Base-by-base conservation (phyloP, 2,329 filamentous ascomycete species). In the Pyrenophora teres region DNA sequence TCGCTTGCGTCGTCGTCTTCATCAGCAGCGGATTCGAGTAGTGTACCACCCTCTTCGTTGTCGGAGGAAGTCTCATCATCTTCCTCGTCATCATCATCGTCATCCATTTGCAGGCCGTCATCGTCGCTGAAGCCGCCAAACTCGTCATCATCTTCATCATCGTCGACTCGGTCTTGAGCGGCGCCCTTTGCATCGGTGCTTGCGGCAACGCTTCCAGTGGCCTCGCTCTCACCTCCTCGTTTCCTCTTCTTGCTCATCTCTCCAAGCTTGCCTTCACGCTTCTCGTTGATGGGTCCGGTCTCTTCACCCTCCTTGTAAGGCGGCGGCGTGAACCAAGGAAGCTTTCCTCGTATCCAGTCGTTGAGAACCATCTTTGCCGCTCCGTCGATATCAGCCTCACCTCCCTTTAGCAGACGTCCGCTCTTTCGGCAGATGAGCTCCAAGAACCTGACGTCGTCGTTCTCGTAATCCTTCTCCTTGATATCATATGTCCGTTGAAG, bases 351-450 rank as follows among this genome's bases (percentile, higher is more conserved):
- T 68, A 97, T 84, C 57, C 97, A 99, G 70, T 99, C 94, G 67
- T 96, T 97, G 53, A 99, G 78, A 0, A 99, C 89, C 86, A 96
- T 96, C 76, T 96, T 96, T 1, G 94, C 94, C 40, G 96, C 92
- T 65, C 92, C 92, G 65, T 97, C 93, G 48, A 97, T 78, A 73
- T 99, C 94, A 3, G 93, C 89, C 72, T 97, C 94, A n/a, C 93
- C 94, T 51, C 90, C 93, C 71, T 91, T 92, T 13, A 97, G 78
- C 16, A 99, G 77, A 63, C 92, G 83, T 13, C 94, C 94, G 51
- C 87, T 86, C 74, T 97, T 97, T 50, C 92, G 82, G 7, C 92
- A 93, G 2, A 99, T 80, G 23, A 91, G 78, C 68, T 96, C 93
- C 1, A 99, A 79, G 65, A 99, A 96, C 55, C 93, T 87, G 12